Conservation (phyloP, 1,139 yeast species). For the Suhomyces atakaporum region DNA sequence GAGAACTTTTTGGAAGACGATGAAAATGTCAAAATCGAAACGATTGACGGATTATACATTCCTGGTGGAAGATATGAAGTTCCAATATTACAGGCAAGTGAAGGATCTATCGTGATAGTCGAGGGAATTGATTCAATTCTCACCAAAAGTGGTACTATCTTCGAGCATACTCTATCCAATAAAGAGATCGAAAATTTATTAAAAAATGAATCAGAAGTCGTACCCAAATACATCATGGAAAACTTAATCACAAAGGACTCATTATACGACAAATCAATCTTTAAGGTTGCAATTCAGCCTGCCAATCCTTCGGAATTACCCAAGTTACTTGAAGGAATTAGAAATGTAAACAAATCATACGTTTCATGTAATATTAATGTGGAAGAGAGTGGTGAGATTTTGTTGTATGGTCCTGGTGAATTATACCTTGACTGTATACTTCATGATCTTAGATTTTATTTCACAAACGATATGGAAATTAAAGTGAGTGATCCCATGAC, state of each 20-base stretch:
- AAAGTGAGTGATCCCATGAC: conserved; percentile 86
- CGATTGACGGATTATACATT: conserved; percentile 53
- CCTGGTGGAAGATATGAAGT: conserved; percentile 74
- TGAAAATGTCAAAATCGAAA: conserved; percentile 51
- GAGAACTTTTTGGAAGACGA: conserved; percentile 53
- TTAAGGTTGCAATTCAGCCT: conserved; percentile 85
- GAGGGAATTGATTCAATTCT: conserved; percentile 61
- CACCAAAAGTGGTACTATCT: conserved; percentile 61
- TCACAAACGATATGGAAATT: conserved; percentile 63
- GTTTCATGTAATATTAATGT: conserved; percentile 67
- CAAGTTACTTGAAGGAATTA: conserved; percentile 64
- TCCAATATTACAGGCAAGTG: conserved; percentile 53
- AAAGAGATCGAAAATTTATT: conserved; percentile 2
- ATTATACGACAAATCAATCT: conserved; percentile 32
- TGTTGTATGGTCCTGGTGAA: conserved; percentile 83
- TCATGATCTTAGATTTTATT: conserved; percentile 68
- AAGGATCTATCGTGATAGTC: conserved; percentile 69
- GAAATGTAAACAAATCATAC: conserved; percentile 63
- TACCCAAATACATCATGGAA: conserved; percentile 4
- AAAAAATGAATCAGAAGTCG: not conserved
- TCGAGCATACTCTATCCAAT: conserved; percentile 22
- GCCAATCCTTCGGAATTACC: conserved; percentile 78
- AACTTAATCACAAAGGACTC: conserved; percentile 2
- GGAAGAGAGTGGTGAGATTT: conserved; percentile 90
- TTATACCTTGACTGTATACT: conserved; percentile 81